These are phyloP conservation scores for Alternaria viburni DNA, from an alignment of 2,329 filamentous ascomycete species.

Conservation along the genomic window DNA sequence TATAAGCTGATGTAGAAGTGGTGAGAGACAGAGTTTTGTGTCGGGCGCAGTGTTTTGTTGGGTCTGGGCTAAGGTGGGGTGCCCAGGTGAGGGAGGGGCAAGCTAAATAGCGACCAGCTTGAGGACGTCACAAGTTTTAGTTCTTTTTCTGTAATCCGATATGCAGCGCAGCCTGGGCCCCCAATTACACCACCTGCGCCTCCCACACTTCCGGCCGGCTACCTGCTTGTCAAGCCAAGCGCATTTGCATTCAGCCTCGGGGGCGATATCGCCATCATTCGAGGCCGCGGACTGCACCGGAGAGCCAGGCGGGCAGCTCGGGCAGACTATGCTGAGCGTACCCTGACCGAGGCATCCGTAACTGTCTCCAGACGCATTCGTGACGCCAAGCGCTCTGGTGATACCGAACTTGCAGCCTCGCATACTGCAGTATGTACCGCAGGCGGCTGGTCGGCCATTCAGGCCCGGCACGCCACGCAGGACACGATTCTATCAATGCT, in stretches of 20 bases:
- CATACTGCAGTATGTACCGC: constrained; percentile 12
- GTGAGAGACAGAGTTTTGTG: constrained; percentile 29
- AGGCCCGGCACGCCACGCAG: constrained; percentile 23
- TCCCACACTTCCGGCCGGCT: constrained; percentile 45
- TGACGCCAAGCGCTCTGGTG: constrained; percentile 11
- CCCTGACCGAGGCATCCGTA: constrained; percentile 16
- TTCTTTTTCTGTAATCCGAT: constrained; percentile 41
- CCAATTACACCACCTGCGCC: constrained; percentile 36
- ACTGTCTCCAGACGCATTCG: neutral
- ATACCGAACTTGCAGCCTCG: constrained; percentile 22
- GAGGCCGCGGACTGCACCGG: constrained; percentile 36
- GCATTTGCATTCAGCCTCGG: constrained; percentile 27
- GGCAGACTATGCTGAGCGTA: constrained; percentile 16
- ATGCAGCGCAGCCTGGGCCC: constrained; percentile 34
- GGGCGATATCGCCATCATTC: constrained; percentile 27
- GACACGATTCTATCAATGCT: constrained; percentile 20
- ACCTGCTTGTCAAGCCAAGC: constrained; percentile 20
- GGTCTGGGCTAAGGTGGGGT: constrained; percentile 35
- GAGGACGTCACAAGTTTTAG: constrained; percentile 38
- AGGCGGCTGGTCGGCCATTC: neutral
- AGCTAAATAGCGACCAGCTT: constrained; percentile 25
- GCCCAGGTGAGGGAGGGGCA: constrained; percentile 31
- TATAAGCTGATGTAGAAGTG: constrained; percentile 23
- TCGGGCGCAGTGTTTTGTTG: constrained; percentile 34
- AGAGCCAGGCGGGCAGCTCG: constrained; percentile 12